Conservation (phyloP, 495 filamentous ascomycete genomes). For the Lasiosphaeria miniovina region DNA sequence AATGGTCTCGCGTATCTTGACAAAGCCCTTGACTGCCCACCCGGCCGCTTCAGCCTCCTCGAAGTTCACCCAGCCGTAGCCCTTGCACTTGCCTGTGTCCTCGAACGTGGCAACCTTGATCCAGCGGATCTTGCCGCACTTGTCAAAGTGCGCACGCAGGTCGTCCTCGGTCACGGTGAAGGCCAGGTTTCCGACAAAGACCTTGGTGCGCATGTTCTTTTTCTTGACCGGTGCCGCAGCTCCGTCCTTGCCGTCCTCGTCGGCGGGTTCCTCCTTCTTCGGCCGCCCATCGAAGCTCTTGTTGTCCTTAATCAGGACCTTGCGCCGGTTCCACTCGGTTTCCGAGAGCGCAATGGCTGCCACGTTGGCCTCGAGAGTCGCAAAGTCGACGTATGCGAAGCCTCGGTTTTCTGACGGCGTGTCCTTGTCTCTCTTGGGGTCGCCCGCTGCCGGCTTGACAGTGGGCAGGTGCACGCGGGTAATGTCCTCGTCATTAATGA, state of each 20-base stretch:
- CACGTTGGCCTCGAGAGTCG: conserved; percentile 59
- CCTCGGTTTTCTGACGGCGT: conserved; percentile 60
- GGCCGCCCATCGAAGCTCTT: conserved; percentile 80
- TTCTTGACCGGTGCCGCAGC: conserved; percentile 27
- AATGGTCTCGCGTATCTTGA: conserved; percentile 57
- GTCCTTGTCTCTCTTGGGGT: conserved; percentile 28
- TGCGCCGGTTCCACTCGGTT: conserved; percentile 67
- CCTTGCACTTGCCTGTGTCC: conserved; percentile 96
- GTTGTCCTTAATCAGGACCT: conserved; percentile 86
- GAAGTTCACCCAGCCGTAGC: conserved; percentile 93
- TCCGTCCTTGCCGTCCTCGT: conserved; percentile 16
- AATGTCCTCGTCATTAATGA: conserved; percentile 65
- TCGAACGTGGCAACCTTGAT: conserved; percentile 92
- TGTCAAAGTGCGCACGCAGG: conserved; percentile 71
- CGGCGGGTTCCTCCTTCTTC: conserved; percentile 39
- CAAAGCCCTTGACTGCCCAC: conserved; percentile 78
- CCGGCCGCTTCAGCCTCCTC: conserved; percentile 69
- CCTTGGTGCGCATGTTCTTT: conserved; percentile 63
- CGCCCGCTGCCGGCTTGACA: conserved; percentile 31
- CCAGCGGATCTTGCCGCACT: conserved; percentile 75
- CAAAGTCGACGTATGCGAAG: conserved; percentile 95
- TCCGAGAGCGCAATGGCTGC: conserved; percentile 78
- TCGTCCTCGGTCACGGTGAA: conserved; percentile 83
- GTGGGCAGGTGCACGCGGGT: conserved; percentile 80
- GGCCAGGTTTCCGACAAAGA: conserved; percentile 89